phyloP scores from a whole-genome alignment of 1,284 basidiomycete species.

The Boletellus sp. region DNA sequence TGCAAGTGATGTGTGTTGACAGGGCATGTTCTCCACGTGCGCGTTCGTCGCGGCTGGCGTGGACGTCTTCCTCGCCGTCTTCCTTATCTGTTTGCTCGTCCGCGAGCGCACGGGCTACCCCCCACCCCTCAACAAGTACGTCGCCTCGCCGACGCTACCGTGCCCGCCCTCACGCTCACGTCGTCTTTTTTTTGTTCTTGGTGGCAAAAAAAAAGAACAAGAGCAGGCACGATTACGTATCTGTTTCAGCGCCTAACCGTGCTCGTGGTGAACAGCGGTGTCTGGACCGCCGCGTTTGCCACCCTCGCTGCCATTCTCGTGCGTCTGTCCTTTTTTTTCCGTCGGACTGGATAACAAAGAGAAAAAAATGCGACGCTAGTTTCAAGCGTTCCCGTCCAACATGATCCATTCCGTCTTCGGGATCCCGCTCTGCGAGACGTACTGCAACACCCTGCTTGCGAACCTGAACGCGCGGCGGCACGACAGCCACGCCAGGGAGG shows the following conservation, averaged over 20 bases:
- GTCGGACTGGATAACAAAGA: not conserved
- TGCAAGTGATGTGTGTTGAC: too few relatives aligned
- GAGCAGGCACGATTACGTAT: slow-evolving; percentile 8
- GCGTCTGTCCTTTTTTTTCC: not conserved
- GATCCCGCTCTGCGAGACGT: slow-evolving; percentile 11
- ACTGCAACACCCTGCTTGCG: slow-evolving; percentile 17
- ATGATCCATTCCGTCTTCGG: slow-evolving; percentile 5
- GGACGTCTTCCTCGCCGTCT: slow-evolving; percentile 1
- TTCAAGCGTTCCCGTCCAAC: not conserved
- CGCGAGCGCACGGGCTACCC: too few relatives aligned
- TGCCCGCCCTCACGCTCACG: too few relatives aligned
- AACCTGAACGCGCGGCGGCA: slow-evolving; percentile 16
- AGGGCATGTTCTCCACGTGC: not conserved
- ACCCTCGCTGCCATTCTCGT: slow-evolving; percentile 12
- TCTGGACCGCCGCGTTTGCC: slow-evolving; percentile 15
- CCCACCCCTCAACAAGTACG: too few relatives aligned
- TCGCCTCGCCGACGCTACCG: too few relatives aligned
- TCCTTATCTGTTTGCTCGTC: not conserved
- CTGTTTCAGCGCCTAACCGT: slow-evolving; percentile 12
- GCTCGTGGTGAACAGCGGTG: slow-evolving; percentile 17
- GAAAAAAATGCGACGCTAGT: not conserved
- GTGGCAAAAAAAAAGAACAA: too few relatives aligned
- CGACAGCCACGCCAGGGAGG: not conserved
- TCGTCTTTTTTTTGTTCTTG: too few relatives aligned
- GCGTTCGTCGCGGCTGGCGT: not conserved